Conservation (phyloP, 2,329 filamentous ascomycete genomes). For the Nemania sp. region DNA sequence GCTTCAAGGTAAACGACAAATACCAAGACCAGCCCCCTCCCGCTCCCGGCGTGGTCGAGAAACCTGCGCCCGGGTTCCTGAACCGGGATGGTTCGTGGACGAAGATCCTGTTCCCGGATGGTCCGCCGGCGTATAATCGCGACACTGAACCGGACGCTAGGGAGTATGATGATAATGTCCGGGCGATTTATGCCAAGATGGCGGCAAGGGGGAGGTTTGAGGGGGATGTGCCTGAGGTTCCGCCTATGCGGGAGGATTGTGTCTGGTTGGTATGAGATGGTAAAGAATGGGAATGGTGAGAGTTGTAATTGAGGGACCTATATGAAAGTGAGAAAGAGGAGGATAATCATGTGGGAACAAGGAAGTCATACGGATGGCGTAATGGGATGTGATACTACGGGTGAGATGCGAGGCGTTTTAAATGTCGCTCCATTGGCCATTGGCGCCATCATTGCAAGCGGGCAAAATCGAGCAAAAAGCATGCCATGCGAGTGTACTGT, state of each 20-base stretch:
- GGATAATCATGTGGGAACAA: too few species aligned
- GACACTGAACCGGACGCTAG: conserved; percentile 62
- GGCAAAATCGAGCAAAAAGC: too few species aligned
- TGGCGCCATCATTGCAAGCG: too few species aligned
- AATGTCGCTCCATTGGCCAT: too few species aligned
- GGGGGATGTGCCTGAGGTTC: conserved; percentile 74
- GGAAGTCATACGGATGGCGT: too few species aligned
- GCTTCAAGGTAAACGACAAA: conserved; percentile 39
- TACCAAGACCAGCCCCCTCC: conserved; percentile 27
- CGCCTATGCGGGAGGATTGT: conserved; percentile 77
- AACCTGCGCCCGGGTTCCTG: conserved; percentile 50
- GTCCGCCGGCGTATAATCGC: conserved; percentile 64
- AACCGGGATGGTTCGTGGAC: conserved; percentile 59
- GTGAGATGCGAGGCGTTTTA: too few species aligned
- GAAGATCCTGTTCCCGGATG: conserved; percentile 74
- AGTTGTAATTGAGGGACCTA: too few species aligned
- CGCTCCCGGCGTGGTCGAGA: conserved; percentile 7
- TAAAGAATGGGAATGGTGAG: too few species aligned
- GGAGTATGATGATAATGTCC: conserved; percentile 61
- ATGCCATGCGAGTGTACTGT: too few species aligned
- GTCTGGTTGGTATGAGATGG: conserved; percentile 74
- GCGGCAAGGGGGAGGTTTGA: conserved; percentile 68
- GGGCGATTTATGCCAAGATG: conserved; percentile 67
- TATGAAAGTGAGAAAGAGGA: too few species aligned
- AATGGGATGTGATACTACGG: too few species aligned